Base-by-base conservation (phyloP, 1,284 basidiomycete genomes). In the Ceratobasidium theobromae region DNA sequence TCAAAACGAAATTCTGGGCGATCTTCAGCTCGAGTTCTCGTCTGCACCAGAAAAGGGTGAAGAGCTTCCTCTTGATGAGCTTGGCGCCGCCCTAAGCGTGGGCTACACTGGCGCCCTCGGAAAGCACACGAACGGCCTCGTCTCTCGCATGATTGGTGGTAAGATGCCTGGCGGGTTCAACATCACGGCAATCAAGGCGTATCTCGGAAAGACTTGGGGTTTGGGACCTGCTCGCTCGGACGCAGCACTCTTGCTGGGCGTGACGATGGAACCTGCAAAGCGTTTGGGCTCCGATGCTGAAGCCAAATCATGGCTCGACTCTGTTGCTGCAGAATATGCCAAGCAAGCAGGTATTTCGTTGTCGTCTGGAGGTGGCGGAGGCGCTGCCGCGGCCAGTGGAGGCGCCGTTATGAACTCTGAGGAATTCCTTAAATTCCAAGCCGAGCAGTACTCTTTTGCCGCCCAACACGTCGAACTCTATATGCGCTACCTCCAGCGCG, bases 111-210 rank as follows among this genome's bases (percentile, higher is more conserved):
- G 95, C 23, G 76, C 82, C n/a, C 85, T 97, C 32, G 96, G 96
- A 74, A 99, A 99, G 78, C 94, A 98, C 79, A 93, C 92, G n/a
- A 89, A 86, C 67, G 88, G 93, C 32, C 83, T 99, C 52, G 82
- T 98, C 64, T 95, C 95, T 62, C 91, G 97, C 68, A 84, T 98
- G 75, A 83, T 98, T 65, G 93, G 94, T 67, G 87, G 88, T 68
- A 99, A 99, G 80, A 95, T 99, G 90, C 97, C 97, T 41, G 97
- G 97, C 79, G 96, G 96, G 30, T 99, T 99, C 86, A 98, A 98
- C 76, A 82, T 91, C 27, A 93, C 95, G 3, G 85, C 92, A n/a
- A 93, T 95, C 77, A 96, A 97, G 78, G 78, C 85, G 3, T 84
- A 98, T 75, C 83, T 98, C 48, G 84, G 86, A 52, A 98, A 97